Evolutionary conservation across 2,329 filamentous ascomycete genomes (phyloP).

Genomic region (Tolypocladium tundrense): DNA sequence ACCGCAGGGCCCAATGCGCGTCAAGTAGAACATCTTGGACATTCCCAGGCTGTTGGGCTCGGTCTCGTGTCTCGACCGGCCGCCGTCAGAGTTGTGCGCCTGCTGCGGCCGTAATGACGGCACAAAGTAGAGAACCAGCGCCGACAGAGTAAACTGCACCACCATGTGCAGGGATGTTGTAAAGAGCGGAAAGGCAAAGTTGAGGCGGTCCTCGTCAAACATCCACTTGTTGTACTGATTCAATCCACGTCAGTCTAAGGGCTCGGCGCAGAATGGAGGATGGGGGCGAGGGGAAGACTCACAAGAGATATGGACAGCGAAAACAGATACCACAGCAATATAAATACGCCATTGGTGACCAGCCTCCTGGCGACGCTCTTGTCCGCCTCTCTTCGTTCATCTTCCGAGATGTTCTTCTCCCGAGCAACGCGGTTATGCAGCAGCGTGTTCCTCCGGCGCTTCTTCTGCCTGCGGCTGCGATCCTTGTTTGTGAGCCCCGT

Average conservation of each 20-base stretch:
- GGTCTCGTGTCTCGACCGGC: conserved; percentile 39
- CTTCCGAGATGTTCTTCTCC: conserved; percentile 50
- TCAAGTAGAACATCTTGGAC: conserved; percentile 85
- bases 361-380: conserved; percentile 59
- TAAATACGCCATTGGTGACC: conserved; percentile 68
- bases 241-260: conserved; percentile 9
- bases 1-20: conserved; percentile 83
- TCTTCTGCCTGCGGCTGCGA: conserved; percentile 54
- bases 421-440: conserved; percentile 60
- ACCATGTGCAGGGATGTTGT: conserved; percentile 93
- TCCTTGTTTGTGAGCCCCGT: conserved; percentile 71
- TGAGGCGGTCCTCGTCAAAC: conserved; percentile 76
- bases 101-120: conserved; percentile 67
- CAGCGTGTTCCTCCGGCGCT: conserved; percentile 55
- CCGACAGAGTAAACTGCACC: conserved; percentile 78
- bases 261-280: neutral
- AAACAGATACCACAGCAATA: conserved; percentile 81
- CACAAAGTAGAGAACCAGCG: conserved; percentile 67
- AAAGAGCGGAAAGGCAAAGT: conserved; percentile 92
- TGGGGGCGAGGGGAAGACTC: conserved; percentile 26
- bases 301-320: conserved; percentile 88
- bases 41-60: conserved; percentile 56
- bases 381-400: conserved; percentile 68
- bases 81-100: conserved; percentile 34
- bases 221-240: conserved; percentile 98